Base-by-base conservation (phyloP, 2,329 filamentous ascomycete species). In the Curvularia eragrostidis region DNA sequence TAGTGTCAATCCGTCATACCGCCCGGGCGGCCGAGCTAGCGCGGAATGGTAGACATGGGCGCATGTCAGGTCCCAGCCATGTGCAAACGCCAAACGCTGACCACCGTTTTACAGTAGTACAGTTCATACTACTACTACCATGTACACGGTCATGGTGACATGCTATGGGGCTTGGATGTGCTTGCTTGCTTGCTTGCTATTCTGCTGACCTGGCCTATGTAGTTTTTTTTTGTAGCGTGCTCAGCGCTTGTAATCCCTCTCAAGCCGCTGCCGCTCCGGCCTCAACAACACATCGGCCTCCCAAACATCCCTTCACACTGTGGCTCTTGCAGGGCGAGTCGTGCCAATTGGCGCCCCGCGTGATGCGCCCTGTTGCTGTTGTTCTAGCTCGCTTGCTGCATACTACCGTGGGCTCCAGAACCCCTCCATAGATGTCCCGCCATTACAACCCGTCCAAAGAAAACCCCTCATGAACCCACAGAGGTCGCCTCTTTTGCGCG, bases 401-500 rank as follows among this genome's bases (percentile, higher is more conserved):
- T 44, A 3, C 12, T 23, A 38, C 18, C 24, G 28, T 24, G 39
- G 30, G 34, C 28, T 32, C 24, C 21, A 30, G 28, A 8, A 26
- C 10, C 47, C 9, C 49, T 46, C 24, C 39, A n/a, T 21, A 26
- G 21, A 46, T 32, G 46, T 42, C 18, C 3, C 32, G 34, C 51
- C 44, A 36, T 21, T 36, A 43, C 19, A 43, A 32, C 21, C 10
- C 3, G 23, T 28, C 42, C 23, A 32, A 15, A 5, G 4, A n/a
- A 15, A 18, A 13, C 19, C 18, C 19, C 23, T 58, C 68, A 70
- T 34, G 65, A 61, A 23, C 62, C 64, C 6, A 47, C 56, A 47
- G 60, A 59, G n/a, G 57, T 58, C 49, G 46, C 52, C 49, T 65
- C 71, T 64, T 74, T 74, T 65, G 73, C 65, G 59, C 63, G 73